Conservation (phyloP, 2,329 filamentous ascomycete genomes). For the Xylaria sp. region DNA sequence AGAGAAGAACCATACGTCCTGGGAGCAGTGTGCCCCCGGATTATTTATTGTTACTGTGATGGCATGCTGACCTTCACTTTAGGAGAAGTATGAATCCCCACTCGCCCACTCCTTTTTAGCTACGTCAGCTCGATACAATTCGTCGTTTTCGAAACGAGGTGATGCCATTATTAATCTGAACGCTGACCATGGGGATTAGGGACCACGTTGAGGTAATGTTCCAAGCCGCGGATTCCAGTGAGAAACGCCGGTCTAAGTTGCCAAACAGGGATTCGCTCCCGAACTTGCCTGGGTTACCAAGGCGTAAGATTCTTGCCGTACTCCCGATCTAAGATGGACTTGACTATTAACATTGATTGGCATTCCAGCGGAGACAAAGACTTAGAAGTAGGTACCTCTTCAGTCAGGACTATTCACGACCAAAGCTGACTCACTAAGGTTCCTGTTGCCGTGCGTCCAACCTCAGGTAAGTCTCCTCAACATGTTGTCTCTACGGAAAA, state of each 20-base stretch:
- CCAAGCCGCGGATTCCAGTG: too few species aligned
- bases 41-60: not conserved
- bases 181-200: constrained; percentile 65
- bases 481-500: not conserved
- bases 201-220: constrained; percentile 79
- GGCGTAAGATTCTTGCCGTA: constrained; percentile 53
- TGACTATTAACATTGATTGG: constrained; percentile 6
- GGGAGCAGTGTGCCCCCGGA: not conserved
- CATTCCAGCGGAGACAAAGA: constrained; percentile 76
- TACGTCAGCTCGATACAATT: not conserved
- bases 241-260: constrained; percentile 10
- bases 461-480: constrained; percentile 55
- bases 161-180: not conserved
- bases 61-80: constrained; percentile 18
- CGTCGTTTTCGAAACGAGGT: not conserved
- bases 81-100: constrained; percentile 38
- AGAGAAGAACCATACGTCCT: not conserved
- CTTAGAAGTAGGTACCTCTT: constrained; percentile 66
- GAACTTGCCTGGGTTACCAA: constrained; percentile 91
- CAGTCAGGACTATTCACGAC: not conserved
- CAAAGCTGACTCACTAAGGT: constrained; percentile 53
- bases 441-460: constrained; percentile 73
- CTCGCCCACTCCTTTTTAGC: not conserved
- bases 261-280: constrained; percentile 81
- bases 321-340: not conserved